Conservation (phyloP, 1,284 basidiomycete genomes). For the Austropuccinia psidii region DNA sequence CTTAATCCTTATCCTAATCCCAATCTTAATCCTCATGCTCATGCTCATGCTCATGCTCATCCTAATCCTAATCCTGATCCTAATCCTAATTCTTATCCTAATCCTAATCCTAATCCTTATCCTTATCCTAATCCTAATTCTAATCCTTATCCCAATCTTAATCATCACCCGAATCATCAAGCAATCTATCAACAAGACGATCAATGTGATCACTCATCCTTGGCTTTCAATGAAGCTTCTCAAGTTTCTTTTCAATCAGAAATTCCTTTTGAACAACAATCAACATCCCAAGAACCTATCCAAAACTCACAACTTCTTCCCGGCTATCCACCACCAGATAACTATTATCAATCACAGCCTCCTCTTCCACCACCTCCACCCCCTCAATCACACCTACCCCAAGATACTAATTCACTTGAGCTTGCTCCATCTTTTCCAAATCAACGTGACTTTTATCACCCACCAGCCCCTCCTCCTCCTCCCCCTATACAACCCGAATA, state of each 20-base stretch:
- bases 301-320: neutral
- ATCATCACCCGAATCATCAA: neutral
- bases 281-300: neutral
- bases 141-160: neutral
- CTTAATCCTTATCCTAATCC: neutral
- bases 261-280: no score
- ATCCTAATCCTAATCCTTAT: neutral
- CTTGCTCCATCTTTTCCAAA: neutral
- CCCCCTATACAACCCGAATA: neutral
- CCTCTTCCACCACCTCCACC: neutral
- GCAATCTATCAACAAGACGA: neutral
- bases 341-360: neutral
- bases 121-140: neutral
- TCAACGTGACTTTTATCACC: neutral
- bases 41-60: neutral
- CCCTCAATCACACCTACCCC: neutral
- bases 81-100: no score
- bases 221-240: neutral
- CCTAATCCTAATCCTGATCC: neutral
- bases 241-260: neutral
- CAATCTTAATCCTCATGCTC: neutral
- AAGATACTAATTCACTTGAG: neutral
- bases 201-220: neutral
- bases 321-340: neutral
- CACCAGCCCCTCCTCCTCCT: neutral